Evolutionary conservation across 345 rosid genomes (phyloP), one percentile per base, ranked within the genome.

Genomic region (Kernera saxatilis): DNA sequence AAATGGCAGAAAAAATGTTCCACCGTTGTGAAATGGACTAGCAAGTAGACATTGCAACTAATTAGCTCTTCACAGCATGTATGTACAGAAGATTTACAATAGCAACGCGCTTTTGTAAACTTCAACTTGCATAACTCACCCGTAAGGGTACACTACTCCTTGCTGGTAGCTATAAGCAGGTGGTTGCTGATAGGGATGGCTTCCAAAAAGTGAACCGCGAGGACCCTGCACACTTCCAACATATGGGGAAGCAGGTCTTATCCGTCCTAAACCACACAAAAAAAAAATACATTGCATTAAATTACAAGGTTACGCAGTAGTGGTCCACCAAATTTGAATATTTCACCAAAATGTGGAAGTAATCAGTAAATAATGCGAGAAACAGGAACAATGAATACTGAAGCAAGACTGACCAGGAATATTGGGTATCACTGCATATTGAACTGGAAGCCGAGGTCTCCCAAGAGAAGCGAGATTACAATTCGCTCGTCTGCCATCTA

Each of bases 381-480:
- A 8, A 63, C 36, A 48, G 11, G n/a, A 8, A 37, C 0, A 25
- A 43, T 33, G 5, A 30, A 37, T 30, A 67, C 52, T 8, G 53
- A 67, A 75, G 32, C n/a, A 27, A 73, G 51, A 68, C 84, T 71
- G 59, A 79, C 80, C 78, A 74, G 59, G 72, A 22, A 66, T 41
- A 66, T 19, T 69, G 25, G 80, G 77, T 27, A 68, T 41, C 64
- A 75, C 78, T 76, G 96, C 97, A 43, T 79, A 83, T 22, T 84
- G 81, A 52, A 82, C 68, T 1, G 87, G 86, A 11, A 83, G 85
- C 11, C 87, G 86, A 53, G 90, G 88, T 45, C 98, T 83, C 5
- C 99, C 99, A 64, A 89, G 90, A 0, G 96, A 91, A 68, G 99
- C 99, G 64, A 94, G 81, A 87, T 94, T 94, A 76, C 99, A 94